These are phyloP conservation scores for Echinochloa phyllopogon DNA, from an alignment of 176 grass and related monocot genomes.

Conservation along the genomic window DNA sequence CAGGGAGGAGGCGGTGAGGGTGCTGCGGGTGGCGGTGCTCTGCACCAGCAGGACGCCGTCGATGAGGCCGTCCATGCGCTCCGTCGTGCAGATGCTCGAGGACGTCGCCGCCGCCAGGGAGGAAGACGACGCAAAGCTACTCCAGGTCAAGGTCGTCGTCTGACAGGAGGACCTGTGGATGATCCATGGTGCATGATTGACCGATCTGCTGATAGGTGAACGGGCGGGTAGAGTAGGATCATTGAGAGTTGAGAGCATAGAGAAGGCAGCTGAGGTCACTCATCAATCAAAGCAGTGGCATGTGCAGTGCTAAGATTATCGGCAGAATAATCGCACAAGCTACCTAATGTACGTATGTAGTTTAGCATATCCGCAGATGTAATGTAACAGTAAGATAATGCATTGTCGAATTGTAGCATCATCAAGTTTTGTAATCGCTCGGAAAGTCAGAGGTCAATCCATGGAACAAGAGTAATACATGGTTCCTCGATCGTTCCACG, in stretches of 20 bases:
- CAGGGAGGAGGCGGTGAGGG: conserved; percentile 61
- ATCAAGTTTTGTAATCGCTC: not conserved
- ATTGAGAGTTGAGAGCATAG: too few relatives aligned
- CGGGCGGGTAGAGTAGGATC: not conserved
- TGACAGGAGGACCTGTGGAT: too few relatives aligned
- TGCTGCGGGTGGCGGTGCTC: conserved; percentile 66
- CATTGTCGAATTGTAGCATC: too few relatives aligned
- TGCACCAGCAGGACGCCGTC: conserved; percentile 73
- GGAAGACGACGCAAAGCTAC: not conserved
- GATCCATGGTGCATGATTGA: too few relatives aligned
- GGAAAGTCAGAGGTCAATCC: not conserved
- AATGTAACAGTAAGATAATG: not conserved
- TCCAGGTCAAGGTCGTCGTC: conserved; percentile 43
- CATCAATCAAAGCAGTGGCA: not conserved
- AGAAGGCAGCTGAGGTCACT: too few relatives aligned
- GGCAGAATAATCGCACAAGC: too few relatives aligned
- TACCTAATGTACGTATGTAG: not conserved
- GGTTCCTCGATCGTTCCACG: not conserved
- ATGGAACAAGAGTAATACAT: too few relatives aligned
- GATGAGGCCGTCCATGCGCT: conserved; percentile 79
- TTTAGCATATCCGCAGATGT: not conserved
- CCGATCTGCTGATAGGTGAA: too few relatives aligned
- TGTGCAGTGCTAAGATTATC: too few relatives aligned
- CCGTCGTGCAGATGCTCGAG: conserved; percentile 94
- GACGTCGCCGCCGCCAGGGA: conserved; percentile 43